These are phyloP conservation scores for Penicillium sp. DNA, from an alignment of 2,329 filamentous ascomycete species.

Conservation along the genomic window DNA sequence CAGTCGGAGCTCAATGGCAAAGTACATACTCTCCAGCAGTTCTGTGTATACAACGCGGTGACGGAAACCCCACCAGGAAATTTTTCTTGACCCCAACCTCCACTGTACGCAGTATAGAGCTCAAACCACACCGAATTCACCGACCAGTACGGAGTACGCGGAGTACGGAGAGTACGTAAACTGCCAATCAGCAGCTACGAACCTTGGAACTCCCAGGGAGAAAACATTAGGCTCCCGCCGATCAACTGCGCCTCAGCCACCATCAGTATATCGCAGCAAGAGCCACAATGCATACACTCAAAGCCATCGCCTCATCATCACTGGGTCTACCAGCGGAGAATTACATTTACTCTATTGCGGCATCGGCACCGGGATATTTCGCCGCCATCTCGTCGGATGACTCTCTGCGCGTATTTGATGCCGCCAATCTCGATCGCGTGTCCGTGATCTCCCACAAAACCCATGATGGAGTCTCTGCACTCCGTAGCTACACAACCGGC, in stretches of 20 bases:
- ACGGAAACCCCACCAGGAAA: conserved; percentile 8
- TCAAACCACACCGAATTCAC: neutral
- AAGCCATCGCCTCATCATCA: conserved; percentile 32
- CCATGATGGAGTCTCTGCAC: conserved; percentile 38
- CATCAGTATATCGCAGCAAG: conserved; percentile 1
- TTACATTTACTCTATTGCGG: conserved; percentile 42
- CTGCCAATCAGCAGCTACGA: neutral
- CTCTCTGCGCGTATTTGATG: conserved; percentile 41
- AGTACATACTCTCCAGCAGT: neutral
- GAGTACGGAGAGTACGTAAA: neutral
- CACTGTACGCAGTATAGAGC: conserved; percentile 2
- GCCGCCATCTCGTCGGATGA: conserved; percentile 45
- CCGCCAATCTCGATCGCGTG: conserved; percentile 29
- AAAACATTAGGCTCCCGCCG: neutral
- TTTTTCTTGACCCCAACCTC: conserved; percentile 10
- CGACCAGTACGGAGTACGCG: neutral
- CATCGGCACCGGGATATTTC: conserved; percentile 28
- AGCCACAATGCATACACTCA: conserved; percentile 32
- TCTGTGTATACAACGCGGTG: neutral
- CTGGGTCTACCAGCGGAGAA: conserved; percentile 37
- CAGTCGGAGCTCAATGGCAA: neutral
- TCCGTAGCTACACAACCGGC: conserved; percentile 28
- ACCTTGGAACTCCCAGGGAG: neutral
- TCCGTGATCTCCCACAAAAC: conserved; percentile 26
- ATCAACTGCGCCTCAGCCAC: conserved; percentile 4